phyloP scores from a whole-genome alignment of 768 basidiomycete species.

The Gymnopilus dilepis region DNA sequence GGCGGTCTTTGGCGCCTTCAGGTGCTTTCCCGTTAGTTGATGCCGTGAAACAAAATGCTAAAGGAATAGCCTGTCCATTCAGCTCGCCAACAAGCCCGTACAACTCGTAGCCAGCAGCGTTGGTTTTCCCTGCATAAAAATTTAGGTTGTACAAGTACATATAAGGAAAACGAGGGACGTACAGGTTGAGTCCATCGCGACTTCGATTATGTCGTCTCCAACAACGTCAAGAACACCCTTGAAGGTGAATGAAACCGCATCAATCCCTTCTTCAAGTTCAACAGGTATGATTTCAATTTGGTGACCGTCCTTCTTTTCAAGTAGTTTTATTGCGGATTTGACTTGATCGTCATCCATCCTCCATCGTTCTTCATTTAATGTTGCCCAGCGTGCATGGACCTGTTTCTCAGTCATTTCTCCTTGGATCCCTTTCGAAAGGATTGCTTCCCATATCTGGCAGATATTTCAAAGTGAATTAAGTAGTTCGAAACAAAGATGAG shows the following conservation, averaged over 20 bases:
- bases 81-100: neutral
- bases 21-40: conserved; percentile 21
- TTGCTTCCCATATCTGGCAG: conserved; percentile 1
- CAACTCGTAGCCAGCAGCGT: conserved; percentile 4
- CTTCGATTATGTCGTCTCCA: neutral
- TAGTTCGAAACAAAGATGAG: neutral
- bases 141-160: neutral
- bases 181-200: conserved; percentile 8
- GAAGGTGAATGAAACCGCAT: conserved; percentile 2
- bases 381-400: conserved; percentile 1
- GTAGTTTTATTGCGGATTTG: conserved; percentile 1
- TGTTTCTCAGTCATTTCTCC: conserved; percentile 8
- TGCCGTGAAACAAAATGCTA: conserved; percentile 25
- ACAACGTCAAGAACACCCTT: conserved; percentile 4
- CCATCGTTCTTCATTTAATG: neutral
- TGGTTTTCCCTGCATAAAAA: conserved; percentile 1
- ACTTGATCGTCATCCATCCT: conserved; percentile 4
- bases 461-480: neutral
- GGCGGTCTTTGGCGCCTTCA: conserved; percentile 27
- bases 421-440: neutral
- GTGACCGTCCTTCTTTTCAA: neutral
- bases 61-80: neutral
- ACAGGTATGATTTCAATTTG: conserved; percentile 5
- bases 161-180: neutral
- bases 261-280: neutral